Evolutionary conservation across 805 yeast genomes (phyloP), one percentile per base, ranked within the genome.

Genomic region (Cyberlindnera mrakii): DNA sequence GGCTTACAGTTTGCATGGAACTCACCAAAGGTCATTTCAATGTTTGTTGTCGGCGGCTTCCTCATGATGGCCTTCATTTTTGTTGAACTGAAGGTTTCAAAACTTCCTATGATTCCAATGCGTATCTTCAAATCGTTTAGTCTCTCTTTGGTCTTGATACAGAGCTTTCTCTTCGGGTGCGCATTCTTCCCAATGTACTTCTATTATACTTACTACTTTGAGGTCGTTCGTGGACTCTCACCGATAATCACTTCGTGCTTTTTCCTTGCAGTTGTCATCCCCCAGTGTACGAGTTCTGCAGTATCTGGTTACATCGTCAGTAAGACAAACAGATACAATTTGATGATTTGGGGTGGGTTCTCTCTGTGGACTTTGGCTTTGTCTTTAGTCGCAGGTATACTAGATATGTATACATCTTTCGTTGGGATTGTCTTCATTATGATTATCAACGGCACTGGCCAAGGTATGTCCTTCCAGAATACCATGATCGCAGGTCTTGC

Each of bases 1-100:
- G 87, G 87, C 3, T 63, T 74, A 8, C 63, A 72, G 10, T 79
- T 70, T 54, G 57, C 65, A 0, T 83, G 89, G 89, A 51, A 69
- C 50, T 72, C 72, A 13, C 58, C 71, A 3, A 45, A 63, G 17
- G 67, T 67, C 14, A 70, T 76, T 11, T 41, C 62, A 6, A 59
- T 72, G 60, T 55, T 76, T 33, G 57, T 62, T 4, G 47, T 74
- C 32, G 80, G 81, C 19, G 72, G 66, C 1, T 41, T 58, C 0
- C 60, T 67, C 20, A 63, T 74, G 18, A 45, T 70, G 1, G 46
- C 55, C 0, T 80, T 82, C 43, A 31, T 78, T 8, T 18, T 76
- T 3, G 66, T 74, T 25, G 85, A 82, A 33, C 10, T 37, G n/a
- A 45, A 37, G 18, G 41, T 71, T 5, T 69, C 82, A 1, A 64